Base-by-base conservation (phyloP, 2,329 filamentous ascomycete species). In the Epichloe aotearoae region DNA sequence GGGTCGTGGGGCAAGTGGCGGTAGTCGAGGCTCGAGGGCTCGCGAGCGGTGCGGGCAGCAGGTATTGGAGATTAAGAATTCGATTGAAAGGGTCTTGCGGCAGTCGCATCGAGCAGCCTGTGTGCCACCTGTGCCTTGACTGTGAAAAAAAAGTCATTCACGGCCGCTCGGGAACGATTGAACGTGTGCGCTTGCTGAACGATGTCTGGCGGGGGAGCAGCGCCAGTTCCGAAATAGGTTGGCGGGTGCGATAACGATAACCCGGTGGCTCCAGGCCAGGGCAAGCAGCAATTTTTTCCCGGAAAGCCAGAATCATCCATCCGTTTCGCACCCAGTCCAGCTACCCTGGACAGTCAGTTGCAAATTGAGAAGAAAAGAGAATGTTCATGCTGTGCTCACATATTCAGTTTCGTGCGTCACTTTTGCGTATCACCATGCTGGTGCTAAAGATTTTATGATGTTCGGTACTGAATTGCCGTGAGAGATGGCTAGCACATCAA, bases 201-300 rank as follows among this genome's bases (percentile, higher is more conserved):
- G 52, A 49, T 48, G 46, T 34, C 53, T 49, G 45, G 51, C 49
- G 51, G 50, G 41, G 41, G 48, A 36, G 34, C 23, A 56, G 49
- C 42, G n/a, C 14, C 14, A 37, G 38, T 36, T 38, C 52, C 53
- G 53, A 55, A 54, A 49, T 55, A 54, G 54, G 56, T 51, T 61
- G 55, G 62, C 62, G 64, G 60, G 57, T 62, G 65, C 64, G 64
- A 68, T 67, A 68, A 67, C 61, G 64, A 67, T 67, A 67, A 67
- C 63, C 62, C 63, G 63, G 51, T 46, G 46, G 37, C 37, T n/a
- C 10, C 40, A 46, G 40, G 23, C 36, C 34, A 46, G 40, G 23
- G 20, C 46, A 37, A 30, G 26, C 39, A 23, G 37, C 38, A 47
- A 19, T 42, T 41, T 43, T 47, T 47, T 7, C 3, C 23, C 23